Percentiles rank a stretch among this genome's conserved stretches.
phyloP scores from a whole-genome alignment of 2,329 filamentous ascomycete species.

The Falciphora oryzae region DNA sequence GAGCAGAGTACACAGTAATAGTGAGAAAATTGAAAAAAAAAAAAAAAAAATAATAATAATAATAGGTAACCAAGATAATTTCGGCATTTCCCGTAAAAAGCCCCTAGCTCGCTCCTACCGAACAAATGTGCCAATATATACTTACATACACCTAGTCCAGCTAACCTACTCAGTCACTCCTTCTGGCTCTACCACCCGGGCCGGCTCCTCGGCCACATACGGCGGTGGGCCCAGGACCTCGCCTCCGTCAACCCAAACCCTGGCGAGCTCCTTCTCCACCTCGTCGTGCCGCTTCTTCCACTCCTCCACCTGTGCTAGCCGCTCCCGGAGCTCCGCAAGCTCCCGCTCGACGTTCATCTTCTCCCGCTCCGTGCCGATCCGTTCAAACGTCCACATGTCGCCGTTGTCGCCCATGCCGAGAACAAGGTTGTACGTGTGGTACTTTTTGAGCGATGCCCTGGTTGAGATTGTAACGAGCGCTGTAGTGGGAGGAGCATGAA shows the following conservation, averaged over 20 bases:
- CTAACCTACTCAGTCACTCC: not conserved
- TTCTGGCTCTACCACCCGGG: not conserved
- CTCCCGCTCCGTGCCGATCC: conserved; percentile 89
- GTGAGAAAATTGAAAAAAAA: too few relatives aligned
- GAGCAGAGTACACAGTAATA: not conserved
- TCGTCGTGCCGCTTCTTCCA: conserved; percentile 75
- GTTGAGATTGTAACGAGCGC: conserved; percentile 94
- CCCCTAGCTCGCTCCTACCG: too few relatives aligned
- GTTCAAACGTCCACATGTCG: conserved; percentile 88
- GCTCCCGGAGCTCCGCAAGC: conserved; percentile 74
- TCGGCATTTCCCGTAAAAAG: not conserved
- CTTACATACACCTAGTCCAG: not conserved
- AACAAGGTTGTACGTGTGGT: conserved; percentile 86
- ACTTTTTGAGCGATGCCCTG: conserved; percentile 87
- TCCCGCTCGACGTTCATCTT: conserved; percentile 92
- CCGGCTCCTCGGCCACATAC: conserved; percentile 23
- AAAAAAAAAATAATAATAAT: not conserved
- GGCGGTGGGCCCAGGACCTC: conserved; percentile 42
- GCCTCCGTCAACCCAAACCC: conserved; percentile 52
- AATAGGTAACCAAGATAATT: not conserved
- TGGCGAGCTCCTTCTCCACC: conserved; percentile 75
- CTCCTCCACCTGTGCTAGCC: conserved; percentile 72
- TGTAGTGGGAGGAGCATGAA: conserved; percentile 27
- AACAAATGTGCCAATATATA: not conserved
- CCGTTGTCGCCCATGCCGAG: conserved; percentile 75